A percentile compares a stretch with the other conserved stretches of the same genome.
These are phyloP conservation scores for Aschersonia sp. DNA, from an alignment of 2,329 filamentous ascomycete species.

Conservation along the genomic window DNA sequence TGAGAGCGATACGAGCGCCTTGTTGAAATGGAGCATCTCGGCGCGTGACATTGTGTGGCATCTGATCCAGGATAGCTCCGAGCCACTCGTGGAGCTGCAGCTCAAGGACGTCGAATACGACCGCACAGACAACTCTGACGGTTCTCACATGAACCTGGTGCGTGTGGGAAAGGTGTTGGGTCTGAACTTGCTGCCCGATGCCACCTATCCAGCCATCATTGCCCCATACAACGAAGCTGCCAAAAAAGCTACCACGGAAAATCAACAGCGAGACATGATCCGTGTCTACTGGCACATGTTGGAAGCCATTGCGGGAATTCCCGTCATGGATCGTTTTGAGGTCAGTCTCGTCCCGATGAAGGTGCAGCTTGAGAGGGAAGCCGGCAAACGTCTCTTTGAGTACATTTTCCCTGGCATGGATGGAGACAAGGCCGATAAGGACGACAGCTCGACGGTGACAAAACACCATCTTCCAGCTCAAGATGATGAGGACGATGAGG, in stretches of 20 bases:
- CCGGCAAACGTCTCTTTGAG: slow-evolving; percentile 86
- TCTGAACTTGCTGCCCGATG: slow-evolving; percentile 77
- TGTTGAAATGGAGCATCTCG: slow-evolving; percentile 87
- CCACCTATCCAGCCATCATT: slow-evolving; percentile 92
- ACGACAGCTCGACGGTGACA: slow-evolving; percentile 39
- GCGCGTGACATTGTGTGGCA: slow-evolving; percentile 96
- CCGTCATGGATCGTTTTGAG: slow-evolving; percentile 94
- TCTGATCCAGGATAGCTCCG: slow-evolving; percentile 71
- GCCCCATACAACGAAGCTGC: slow-evolving; percentile 69
- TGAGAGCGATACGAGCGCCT: slow-evolving; percentile 57
- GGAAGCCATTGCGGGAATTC: slow-evolving; percentile 93
- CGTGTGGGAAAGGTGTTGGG: slow-evolving; percentile 81
- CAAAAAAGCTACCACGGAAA: slow-evolving; percentile 25
- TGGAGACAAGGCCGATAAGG: slow-evolving; percentile 36
- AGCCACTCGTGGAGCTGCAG: slow-evolving; percentile 86
- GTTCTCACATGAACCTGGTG: slow-evolving; percentile 86
- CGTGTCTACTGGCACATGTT: slow-evolving; percentile 96
- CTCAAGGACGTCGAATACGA: slow-evolving; percentile 85
- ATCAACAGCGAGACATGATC: slow-evolving; percentile 59
- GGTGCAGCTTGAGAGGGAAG: slow-evolving; percentile 83
- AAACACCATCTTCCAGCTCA: slow-evolving; percentile 18
- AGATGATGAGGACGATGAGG: slow-evolving; percentile 29
- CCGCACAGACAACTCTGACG: slow-evolving; percentile 91
- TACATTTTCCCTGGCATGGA: slow-evolving; percentile 90
- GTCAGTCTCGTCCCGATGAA: slow-evolving; percentile 87